A percentile compares a stretch with the other conserved stretches of the same genome.
Conservation (phyloP, 2,329 filamentous ascomycete genomes). For the Chaetomiaceae sp. region DNA sequence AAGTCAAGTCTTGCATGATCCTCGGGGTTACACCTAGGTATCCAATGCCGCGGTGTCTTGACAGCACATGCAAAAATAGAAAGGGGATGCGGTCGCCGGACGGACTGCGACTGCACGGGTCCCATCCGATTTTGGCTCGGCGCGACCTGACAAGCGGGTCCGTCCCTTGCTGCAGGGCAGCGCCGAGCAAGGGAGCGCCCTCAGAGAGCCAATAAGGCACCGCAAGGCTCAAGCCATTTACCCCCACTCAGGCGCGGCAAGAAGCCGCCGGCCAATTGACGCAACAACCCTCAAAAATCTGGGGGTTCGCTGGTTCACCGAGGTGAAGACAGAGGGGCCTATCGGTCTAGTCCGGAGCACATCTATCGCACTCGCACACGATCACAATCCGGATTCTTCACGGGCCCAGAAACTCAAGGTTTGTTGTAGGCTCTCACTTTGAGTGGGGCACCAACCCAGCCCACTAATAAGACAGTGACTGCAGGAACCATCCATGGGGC, state of each 20-base stretch:
- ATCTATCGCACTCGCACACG: no score
- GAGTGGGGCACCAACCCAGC: no score
- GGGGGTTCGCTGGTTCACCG: no score
- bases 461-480: no score
- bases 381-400: no score
- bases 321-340: no score
- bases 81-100: neutral
- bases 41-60: conserved; percentile 6
- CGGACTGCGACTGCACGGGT: neutral
- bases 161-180: neutral
- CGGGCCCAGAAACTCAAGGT: no score
- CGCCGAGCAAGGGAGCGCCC: neutral
- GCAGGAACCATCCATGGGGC: no score
- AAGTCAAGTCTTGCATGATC: conserved; percentile 27
- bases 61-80: neutral
- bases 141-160: neutral
- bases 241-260: neutral
- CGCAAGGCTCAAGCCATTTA: neutral
- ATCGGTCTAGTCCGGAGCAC: no score
- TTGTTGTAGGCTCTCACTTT: no score
- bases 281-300: no score
- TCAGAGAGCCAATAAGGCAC: neutral
- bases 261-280: neutral
- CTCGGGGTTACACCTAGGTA: neutral
- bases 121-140: neutral